Percentiles rank a stretch among this genome's conserved stretches.
Evolutionary conservation across 2,329 filamentous ascomycete species (phyloP).

Genomic region (Ophiostoma himal-ulmi): DNA sequence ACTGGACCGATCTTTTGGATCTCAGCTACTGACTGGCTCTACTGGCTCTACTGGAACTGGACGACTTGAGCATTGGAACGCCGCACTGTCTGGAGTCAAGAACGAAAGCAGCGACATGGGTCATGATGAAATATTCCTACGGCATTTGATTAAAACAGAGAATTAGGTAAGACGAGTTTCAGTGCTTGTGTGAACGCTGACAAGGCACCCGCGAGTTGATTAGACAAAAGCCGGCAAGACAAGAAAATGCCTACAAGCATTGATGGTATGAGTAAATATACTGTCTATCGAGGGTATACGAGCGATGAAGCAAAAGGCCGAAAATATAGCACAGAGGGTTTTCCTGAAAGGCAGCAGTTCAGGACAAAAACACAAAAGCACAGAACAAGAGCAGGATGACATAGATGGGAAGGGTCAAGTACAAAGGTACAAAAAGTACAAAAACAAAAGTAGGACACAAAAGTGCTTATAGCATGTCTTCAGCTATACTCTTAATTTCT

Average conservation of each 20-base stretch:
- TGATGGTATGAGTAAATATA: too few species aligned
- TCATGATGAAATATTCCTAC: neutral
- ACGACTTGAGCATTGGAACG: neutral
- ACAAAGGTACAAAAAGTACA: neutral
- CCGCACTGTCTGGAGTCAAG: neutral
- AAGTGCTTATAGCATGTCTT: neutral
- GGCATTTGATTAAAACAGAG: neutral
- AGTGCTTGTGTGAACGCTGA: neutral
- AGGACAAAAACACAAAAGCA: neutral
- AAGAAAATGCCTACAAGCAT: neutral
- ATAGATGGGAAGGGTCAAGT: too few species aligned
- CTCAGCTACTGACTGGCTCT: too few species aligned
- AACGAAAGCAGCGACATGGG: neutral
- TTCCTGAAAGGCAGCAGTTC: too few species aligned
- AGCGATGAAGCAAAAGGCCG: neutral
- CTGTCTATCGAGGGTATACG: neutral
- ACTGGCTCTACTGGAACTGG: neutral
- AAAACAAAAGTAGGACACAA: neutral
- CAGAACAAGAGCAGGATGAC: neutral
- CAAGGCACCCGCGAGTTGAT: neutral
- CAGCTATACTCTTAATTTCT: neutral
- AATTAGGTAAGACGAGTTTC: neutral
- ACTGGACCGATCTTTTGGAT: too few species aligned
- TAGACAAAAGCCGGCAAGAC: neutral
- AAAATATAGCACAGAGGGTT: too few species aligned